These are phyloP conservation scores for Syncephalastrum contaminatum DNA, from an alignment of 371 early-diverging fungal species.

Conservation along the genomic window DNA sequence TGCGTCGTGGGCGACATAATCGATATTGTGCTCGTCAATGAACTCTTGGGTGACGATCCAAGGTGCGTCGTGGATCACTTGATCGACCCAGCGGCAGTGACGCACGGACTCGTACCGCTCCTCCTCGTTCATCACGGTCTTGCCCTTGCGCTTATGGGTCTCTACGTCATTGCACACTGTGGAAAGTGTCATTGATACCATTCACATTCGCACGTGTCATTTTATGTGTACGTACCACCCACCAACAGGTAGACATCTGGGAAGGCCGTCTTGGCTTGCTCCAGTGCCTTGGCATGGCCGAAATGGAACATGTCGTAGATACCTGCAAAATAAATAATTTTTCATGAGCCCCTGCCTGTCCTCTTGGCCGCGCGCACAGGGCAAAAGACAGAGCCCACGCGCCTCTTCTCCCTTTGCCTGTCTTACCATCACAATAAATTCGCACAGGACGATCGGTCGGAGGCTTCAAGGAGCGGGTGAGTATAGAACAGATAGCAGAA, in stretches of 20 bases:
- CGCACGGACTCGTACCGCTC: slow-evolving; percentile 90
- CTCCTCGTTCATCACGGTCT: slow-evolving; percentile 85
- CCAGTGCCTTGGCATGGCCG: slow-evolving; percentile 90
- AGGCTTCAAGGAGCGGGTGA: slow-evolving; percentile 35
- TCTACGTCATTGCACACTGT: slow-evolving; percentile 81
- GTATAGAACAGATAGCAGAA: not conserved
- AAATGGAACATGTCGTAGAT: slow-evolving; percentile 96
- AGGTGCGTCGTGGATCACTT: slow-evolving; percentile 87
- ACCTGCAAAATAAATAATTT: slow-evolving; percentile 24
- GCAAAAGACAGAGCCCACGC: not conserved
- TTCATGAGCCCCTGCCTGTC: too few species aligned
- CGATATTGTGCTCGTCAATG: slow-evolving; percentile 85
- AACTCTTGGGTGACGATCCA: slow-evolving; percentile 92
- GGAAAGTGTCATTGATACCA: not conserved
- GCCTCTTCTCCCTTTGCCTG: not conserved
- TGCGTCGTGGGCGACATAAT: slow-evolving; percentile 98
- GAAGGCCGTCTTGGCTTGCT: slow-evolving; percentile 93
- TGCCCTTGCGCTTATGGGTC: slow-evolving; percentile 89
- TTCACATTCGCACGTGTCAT: not conserved
- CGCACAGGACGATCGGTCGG: slow-evolving; percentile 78
- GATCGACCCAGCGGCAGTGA: slow-evolving; percentile 97
- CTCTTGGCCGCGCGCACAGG: too few species aligned
- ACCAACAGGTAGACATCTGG: slow-evolving; percentile 87
- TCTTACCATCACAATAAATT: slow-evolving; percentile 79
- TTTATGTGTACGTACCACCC: slow-evolving; percentile 63